Base-by-base conservation (phyloP, 2,329 filamentous ascomycete species). In the Diaporthe sp. region DNA sequence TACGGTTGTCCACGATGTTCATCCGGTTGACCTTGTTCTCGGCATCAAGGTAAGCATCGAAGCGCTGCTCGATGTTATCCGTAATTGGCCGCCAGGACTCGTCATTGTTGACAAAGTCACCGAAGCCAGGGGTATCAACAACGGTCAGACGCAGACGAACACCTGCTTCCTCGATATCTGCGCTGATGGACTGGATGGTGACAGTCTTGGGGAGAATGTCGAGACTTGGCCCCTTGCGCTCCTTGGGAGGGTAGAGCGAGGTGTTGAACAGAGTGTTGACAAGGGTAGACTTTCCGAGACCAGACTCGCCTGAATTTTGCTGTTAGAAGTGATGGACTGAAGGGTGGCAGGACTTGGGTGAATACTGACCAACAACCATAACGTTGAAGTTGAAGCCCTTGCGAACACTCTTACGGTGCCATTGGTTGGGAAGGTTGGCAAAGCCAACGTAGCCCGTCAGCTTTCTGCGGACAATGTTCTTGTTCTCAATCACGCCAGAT, bases 321-420 rank as follows among this genome's bases (percentile, higher is more conserved):
- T 25, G 25, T 78, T 22, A 80, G 76, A 37, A 13, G 77, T 58
- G 39, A 72, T 39, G 10, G 49, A 15, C 13, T 12, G 10, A 3
- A 44, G 53, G 25, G 22, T 55, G 53, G 53, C 13, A 17, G 53
- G 17, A 8, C 0, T 20, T 25, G 28, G 22, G 4, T 20, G 20
- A 53, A 2, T 34, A 83, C 96, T 84, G 90, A 98, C 97, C 97
- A 87, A 99, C 97, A 87, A 99, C 97, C 97, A 99, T 99, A 81
- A 99, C 97, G 85, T 99, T 99, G 91, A 99, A 99, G 92, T 98
- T 99, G 92, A 99, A 99, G 78, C 97, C 97, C 88, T 99, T 99
- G 85, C 97, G 95, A 83, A 99, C 97, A 92, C 96, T 98, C 94
- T 99, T 99, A 87, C 97, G 96, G 90, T 99, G 97, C 97, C 97